Conservation (phyloP, 208 protist genomes). For the Balamuthia mandrillaris region DNA sequence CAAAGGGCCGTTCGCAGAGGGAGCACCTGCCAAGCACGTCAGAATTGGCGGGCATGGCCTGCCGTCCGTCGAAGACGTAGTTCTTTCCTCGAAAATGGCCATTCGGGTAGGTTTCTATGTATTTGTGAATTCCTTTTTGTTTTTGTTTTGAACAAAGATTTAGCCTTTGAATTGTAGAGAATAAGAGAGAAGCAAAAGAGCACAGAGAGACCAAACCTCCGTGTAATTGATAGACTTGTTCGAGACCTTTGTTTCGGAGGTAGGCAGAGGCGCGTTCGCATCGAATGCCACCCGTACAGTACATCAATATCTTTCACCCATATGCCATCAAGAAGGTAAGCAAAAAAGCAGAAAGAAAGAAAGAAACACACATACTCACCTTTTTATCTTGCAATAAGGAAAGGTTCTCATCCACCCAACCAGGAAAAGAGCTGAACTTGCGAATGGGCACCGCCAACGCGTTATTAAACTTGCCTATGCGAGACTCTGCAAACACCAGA, state of each 20-base stretch:
- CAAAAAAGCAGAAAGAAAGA: too few species aligned
- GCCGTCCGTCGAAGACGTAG: slow-evolving; percentile 39
- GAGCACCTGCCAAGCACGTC: background rate
- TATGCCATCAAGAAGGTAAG: too few species aligned
- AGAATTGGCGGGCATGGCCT: slow-evolving; percentile 15
- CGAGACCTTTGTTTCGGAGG: slow-evolving; percentile 21
- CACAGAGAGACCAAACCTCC: background rate
- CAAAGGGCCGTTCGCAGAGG: background rate
- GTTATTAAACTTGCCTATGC: slow-evolving; percentile 14
- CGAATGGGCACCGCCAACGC: slow-evolving; percentile 8
- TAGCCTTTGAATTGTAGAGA: too few species aligned
- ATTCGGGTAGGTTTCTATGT: slow-evolving; percentile 30
- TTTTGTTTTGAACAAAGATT: background rate
- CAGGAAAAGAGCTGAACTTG: slow-evolving; percentile 41
- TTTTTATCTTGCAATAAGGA: slow-evolving; percentile 1
- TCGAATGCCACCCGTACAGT: slow-evolving; percentile 43
- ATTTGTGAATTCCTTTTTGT: slow-evolving; percentile 21
- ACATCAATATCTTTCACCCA: slow-evolving; percentile 41
- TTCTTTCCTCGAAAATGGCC: slow-evolving; percentile 35
- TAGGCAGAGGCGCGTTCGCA: slow-evolving; percentile 42
- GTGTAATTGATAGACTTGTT: slow-evolving; percentile 5
- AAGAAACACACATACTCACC: too few species aligned
- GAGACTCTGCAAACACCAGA: background rate
- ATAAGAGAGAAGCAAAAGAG: too few species aligned
- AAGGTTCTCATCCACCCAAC: slow-evolving; percentile 33